A percentile compares a stretch with the other conserved stretches of the same genome.
Conservation (phyloP, 345 rosid genomes). For the Zanthoxylum bungeanum region DNA sequence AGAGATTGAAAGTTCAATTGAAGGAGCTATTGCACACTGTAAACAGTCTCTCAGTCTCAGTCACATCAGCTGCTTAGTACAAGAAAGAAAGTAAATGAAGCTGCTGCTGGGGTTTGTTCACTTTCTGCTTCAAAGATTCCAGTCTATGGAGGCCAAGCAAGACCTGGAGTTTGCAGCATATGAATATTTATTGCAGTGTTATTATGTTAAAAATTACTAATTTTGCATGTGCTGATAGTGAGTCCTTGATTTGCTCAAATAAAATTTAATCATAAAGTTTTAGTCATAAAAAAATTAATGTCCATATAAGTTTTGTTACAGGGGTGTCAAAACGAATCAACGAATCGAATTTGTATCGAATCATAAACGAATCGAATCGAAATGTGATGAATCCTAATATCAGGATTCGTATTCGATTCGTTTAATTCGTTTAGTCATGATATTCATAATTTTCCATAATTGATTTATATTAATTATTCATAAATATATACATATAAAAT, state of each 20-base stretch:
- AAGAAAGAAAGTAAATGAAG: constrained; percentile 37
- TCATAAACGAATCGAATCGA: too few relatives aligned
- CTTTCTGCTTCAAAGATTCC: constrained; percentile 37
- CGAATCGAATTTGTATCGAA: too few relatives aligned
- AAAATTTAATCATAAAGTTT: constrained; percentile 2
- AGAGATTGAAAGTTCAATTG: constrained; percentile 66
- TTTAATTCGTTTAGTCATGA: too few relatives aligned
- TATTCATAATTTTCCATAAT: too few relatives aligned
- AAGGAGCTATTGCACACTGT: constrained; percentile 95
- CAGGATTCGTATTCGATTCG: too few relatives aligned
- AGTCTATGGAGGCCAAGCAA: constrained; percentile 38
- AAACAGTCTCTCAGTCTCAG: constrained; percentile 68
- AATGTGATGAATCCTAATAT: too few relatives aligned
- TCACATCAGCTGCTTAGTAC: constrained; percentile 41
- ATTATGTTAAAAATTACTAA: neutral
- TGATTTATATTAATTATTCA: too few relatives aligned
- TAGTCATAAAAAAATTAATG: neutral
- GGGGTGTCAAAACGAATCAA: too few relatives aligned
- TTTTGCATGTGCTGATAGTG: neutral
- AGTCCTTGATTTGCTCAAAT: constrained; percentile 5
- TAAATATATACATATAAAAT: too few relatives aligned
- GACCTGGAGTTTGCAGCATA: constrained; percentile 28
- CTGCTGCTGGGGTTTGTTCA: constrained; percentile 34
- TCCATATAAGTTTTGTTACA: neutral
- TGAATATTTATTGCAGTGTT: constrained; percentile 4